phyloP scores from a whole-genome alignment of 1,139 yeast genomes.

The Hansenula lynferdii region DNA sequence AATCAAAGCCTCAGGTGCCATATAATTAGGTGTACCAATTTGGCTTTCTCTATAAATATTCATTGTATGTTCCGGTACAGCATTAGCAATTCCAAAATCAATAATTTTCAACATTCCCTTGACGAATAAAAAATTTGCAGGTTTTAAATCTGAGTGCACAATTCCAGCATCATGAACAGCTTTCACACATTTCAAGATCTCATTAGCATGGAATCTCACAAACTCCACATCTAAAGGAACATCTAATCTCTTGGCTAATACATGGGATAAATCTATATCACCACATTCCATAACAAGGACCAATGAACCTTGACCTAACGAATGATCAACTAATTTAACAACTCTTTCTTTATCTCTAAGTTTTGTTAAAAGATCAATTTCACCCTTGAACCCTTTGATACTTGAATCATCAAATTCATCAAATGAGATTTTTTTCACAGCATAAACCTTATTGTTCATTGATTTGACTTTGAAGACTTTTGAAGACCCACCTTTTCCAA shows the following conservation, averaged over 20 bases:
- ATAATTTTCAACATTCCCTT: constrained; percentile 81
- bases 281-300: constrained; percentile 93
- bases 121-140: constrained; percentile 90
- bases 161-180: constrained; percentile 87
- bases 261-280: constrained; percentile 84
- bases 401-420: constrained; percentile 78
- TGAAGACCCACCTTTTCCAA: constrained; percentile 94
- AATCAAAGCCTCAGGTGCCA: constrained; percentile 95
- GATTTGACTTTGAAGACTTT: constrained; percentile 82
- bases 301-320: constrained; percentile 58
- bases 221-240: constrained; percentile 67
- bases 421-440: constrained; percentile 77
- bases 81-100: constrained; percentile 95
- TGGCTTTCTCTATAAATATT: constrained; percentile 88
- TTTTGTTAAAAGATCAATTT: constrained; percentile 66
- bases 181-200: constrained; percentile 75
- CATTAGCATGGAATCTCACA: constrained; percentile 76
- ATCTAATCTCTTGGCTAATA: constrained; percentile 53
- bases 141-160: constrained; percentile 93
- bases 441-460: constrained; percentile 54
- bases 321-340: constrained; percentile 72
- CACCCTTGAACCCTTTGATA: constrained; percentile 80
- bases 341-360: constrained; percentile 66
- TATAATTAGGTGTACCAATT: constrained; percentile 93
- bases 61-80: constrained; percentile 88